Base-by-base conservation (phyloP, 768 basidiomycete genomes). In the Lactarius hatsudake region DNA sequence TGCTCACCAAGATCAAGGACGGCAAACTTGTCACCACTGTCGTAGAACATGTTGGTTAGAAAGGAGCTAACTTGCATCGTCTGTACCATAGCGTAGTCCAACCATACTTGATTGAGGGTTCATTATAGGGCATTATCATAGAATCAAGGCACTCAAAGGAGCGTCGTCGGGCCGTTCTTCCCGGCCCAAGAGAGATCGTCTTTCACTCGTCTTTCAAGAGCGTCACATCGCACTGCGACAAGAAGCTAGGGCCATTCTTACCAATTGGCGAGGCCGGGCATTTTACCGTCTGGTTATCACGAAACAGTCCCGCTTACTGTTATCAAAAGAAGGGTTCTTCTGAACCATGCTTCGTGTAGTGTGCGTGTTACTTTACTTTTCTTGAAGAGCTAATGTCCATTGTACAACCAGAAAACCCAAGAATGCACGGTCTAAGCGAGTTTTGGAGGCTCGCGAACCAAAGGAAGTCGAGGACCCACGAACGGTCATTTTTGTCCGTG, bases 401-500 rank as follows among this genome's bases (percentile, higher is more conserved):
- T n/a, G 1, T 10, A 28, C 56, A 26, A 45, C 10, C 62, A 90
- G 88, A 73, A 98, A 96, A 81, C 94, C 97, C 26, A 93, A 91
- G 82, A 98, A 96, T 83, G 96, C 97, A 7, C 87, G 96, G 42
- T 91, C 91, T 17, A 99, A 98, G 78, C 84, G 97, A 67, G 96
- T 86, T 0, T 73, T 96, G 72, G 91, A 92, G 36, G 91, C 90
- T 42, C 85, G 95, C 13, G 90, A 90, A 73, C 87, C 97, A 0
- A 96, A 96, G 75, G 88, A 95, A 72, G 82, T 96, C 63, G 94
- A 96, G 78, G 94, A 93, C 74, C 82, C 87, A 42, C 87, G 95
- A 71, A 94, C 88, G 26, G 89, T 89, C 13, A 84, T 99, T 65
- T 96, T 99, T 76, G 94, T 97, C 30, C 86, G 89, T 70, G 94